A percentile compares a stretch with the other conserved stretches of the same genome.
These are phyloP conservation scores for Avena atlantica DNA, from an alignment of 176 grass and related monocot genomes.

Conservation along the genomic window DNA sequence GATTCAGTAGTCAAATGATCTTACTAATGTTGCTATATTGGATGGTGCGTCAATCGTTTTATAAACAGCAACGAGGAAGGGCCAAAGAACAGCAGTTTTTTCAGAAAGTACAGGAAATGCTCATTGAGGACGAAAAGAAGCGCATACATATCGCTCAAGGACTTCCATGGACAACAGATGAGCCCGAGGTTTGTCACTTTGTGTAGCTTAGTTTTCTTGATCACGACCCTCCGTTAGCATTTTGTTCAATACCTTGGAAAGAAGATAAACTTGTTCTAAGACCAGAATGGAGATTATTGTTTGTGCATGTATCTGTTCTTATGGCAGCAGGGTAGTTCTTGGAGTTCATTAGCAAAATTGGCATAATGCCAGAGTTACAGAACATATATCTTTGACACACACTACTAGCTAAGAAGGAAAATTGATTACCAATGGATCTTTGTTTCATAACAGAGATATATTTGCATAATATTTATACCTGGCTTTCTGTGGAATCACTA, in stretches of 20 bases:
- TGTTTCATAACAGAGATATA: slow-evolving; percentile 1
- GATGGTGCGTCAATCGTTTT: not conserved
- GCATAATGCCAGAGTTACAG: not conserved
- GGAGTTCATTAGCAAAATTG: slow-evolving; percentile 18
- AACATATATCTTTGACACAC: not conserved
- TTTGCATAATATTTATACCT: not conserved
- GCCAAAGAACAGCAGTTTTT: slow-evolving; percentile 78
- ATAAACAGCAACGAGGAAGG: slow-evolving; percentile 80
- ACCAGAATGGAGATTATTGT: not conserved
- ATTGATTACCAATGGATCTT: not conserved
- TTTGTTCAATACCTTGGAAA: not conserved
- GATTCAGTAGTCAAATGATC: not conserved
- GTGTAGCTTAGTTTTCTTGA: slow-evolving; percentile 1
- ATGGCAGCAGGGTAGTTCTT: slow-evolving; percentile 1
- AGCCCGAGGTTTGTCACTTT: slow-evolving; percentile 70
- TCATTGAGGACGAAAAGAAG: slow-evolving; percentile 76
- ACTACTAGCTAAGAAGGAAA: not conserved
- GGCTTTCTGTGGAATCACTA: not conserved
- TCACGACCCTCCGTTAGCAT: not conserved
- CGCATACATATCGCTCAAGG: slow-evolving; percentile 90
- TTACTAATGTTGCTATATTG: not conserved
- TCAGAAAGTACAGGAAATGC: slow-evolving; percentile 85
- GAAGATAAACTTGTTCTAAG: not conserved
- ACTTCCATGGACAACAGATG: slow-evolving; percentile 91
- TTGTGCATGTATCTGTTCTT: slow-evolving; percentile 20